Conservation (phyloP, 371 early-diverging fungal genomes). For the Mucor saturninus region DNA sequence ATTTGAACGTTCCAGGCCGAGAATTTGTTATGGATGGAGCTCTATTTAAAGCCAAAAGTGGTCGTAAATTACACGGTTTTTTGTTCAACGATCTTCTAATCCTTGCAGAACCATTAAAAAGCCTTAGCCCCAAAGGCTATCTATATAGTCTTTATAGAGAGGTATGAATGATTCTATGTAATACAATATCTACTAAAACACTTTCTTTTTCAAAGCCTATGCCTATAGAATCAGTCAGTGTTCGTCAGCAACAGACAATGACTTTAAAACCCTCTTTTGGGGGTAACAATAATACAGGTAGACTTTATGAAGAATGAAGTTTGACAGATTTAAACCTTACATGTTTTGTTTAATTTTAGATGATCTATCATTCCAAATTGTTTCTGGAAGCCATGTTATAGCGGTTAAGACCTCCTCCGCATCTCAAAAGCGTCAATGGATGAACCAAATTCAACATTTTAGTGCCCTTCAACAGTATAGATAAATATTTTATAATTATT, state of each 20-base stretch:
- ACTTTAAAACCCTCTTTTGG: conserved; percentile 41
- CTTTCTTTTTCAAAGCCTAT: conserved; percentile 28
- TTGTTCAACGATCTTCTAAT: conserved; percentile 90
- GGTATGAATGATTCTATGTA: conserved; percentile 38
- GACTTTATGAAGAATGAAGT: too few relatives aligned
- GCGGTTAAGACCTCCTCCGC: conserved; percentile 61
- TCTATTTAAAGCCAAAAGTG: conserved; percentile 83
- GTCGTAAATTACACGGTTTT: conserved; percentile 81
- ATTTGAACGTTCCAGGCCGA: conserved; percentile 66
- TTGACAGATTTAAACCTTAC: not conserved
- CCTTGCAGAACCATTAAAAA: conserved; percentile 58
- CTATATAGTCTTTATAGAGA: conserved; percentile 63
- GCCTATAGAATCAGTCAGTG: conserved; percentile 31
- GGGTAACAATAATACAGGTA: conserved; percentile 16
- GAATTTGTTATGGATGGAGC: conserved; percentile 84
- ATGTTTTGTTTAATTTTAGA: conserved; percentile 31
- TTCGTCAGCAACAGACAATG: conserved; percentile 38
- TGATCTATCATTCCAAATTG: conserved; percentile 66
- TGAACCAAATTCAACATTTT: conserved; percentile 57
- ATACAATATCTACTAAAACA: not conserved
- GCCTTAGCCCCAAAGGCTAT: conserved; percentile 46
- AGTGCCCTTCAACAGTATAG: conserved; percentile 39
- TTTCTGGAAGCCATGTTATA: conserved; percentile 56
- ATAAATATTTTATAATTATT: not conserved
- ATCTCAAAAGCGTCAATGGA: conserved; percentile 69